Evolutionary conservation across 179 eudicot genomes (phyloP).

Genomic region (Corrigiola litoralis): DNA sequence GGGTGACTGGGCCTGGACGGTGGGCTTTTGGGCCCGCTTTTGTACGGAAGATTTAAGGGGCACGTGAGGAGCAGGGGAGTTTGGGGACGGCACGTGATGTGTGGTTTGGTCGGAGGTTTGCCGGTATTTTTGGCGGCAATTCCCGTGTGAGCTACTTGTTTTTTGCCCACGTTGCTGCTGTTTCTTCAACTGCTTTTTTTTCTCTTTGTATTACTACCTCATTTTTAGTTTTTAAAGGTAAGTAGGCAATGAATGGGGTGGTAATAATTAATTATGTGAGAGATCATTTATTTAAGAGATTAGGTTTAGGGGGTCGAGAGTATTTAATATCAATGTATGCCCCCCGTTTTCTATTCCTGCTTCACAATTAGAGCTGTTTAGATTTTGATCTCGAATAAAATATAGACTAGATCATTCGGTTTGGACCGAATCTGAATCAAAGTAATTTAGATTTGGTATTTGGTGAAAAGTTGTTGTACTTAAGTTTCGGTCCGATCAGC

Average conservation of each 20-base stretch:
- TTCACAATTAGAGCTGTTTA: too few species aligned
- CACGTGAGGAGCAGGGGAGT: slow-evolving; percentile 16
- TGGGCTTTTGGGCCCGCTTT: not conserved
- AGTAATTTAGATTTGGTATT: too few species aligned
- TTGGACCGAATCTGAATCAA: too few species aligned
- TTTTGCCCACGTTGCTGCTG: slow-evolving; percentile 16
- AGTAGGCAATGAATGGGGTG: not conserved
- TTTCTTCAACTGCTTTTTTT: not conserved
- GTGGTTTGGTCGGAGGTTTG: slow-evolving; percentile 27
- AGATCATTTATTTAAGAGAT: too few species aligned
- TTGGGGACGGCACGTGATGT: slow-evolving; percentile 19
- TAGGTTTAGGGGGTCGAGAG: too few species aligned
- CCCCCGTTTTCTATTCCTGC: too few species aligned
- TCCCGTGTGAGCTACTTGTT: slow-evolving; percentile 19
- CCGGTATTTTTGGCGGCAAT: slow-evolving; percentile 24
- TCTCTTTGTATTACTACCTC: not conserved
- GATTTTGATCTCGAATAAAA: too few species aligned
- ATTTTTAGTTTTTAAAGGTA: not conserved
- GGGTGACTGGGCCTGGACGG: not conserved
- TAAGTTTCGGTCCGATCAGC: too few species aligned
- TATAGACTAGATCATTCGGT: too few species aligned
- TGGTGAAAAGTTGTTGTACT: too few species aligned
- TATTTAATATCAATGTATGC: too few species aligned
- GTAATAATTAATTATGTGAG: not conserved
- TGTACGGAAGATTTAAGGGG: not conserved